Evolutionary conservation across 2,329 filamentous ascomycete genomes (phyloP).

Genomic region (Monosporascus cannonballus): DNA sequence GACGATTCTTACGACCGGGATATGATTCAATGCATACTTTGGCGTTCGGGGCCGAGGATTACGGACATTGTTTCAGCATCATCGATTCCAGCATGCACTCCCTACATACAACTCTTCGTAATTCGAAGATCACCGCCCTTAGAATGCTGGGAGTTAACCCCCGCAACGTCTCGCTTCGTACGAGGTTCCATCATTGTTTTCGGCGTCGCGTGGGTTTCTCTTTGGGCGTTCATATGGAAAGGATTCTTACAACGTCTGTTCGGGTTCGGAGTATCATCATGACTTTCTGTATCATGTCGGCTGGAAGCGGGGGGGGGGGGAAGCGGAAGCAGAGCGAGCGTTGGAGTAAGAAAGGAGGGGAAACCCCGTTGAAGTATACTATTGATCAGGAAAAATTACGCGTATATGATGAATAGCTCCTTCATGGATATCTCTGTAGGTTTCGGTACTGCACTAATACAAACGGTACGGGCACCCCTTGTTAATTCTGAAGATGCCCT

Average conservation of each 20-base stretch:
- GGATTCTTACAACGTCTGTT: too few species aligned
- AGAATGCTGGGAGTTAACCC: too few species aligned
- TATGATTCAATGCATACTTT: slow-evolving; percentile 36
- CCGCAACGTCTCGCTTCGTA: too few species aligned
- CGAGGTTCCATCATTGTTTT: too few species aligned
- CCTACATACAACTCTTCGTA: too few species aligned
- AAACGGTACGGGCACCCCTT: too few species aligned
- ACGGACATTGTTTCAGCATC: neutral
- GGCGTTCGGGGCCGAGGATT: slow-evolving; percentile 29
- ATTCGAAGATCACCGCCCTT: too few species aligned
- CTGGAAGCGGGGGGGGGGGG: slow-evolving; percentile 6
- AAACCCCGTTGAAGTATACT: slow-evolving; percentile 8
- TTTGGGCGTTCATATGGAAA: too few species aligned
- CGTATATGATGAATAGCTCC: slow-evolving; percentile 18
- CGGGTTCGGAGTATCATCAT: too few species aligned
- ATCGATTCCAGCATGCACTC: slow-evolving; percentile 1
- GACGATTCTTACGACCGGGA: slow-evolving; percentile 37
- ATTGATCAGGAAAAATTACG: slow-evolving; percentile 14
- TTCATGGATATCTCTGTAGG: neutral
- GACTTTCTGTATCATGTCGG: neutral
- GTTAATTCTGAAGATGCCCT: too few species aligned
- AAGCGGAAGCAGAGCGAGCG: slow-evolving; percentile 3
- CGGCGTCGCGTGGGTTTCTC: too few species aligned
- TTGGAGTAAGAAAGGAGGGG: slow-evolving; percentile 9
- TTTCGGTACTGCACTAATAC: slow-evolving; percentile 1